Conservation (phyloP, 2,329 filamentous ascomycete species). For the Ascochyta koolunga region DNA sequence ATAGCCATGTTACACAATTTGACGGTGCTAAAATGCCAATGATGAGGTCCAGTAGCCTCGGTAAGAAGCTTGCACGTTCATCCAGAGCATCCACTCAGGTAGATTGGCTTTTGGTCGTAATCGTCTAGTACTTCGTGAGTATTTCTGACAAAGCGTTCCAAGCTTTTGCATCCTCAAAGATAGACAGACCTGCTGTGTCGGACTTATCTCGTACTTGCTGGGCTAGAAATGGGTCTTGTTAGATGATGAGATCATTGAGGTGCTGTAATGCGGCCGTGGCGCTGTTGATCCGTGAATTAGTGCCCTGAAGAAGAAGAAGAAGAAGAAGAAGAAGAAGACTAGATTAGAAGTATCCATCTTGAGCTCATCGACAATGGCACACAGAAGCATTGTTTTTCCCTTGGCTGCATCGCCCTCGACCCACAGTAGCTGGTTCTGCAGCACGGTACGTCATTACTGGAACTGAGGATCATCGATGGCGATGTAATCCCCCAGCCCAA, state of each 20-base stretch:
- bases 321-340: constrained; percentile 41
- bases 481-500: too few relatives aligned
- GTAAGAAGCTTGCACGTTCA: constrained; percentile 11
- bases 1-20: constrained; percentile 10
- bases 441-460: constrained; percentile 27
- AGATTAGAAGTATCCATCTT: constrained; percentile 21
- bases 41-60: constrained; percentile 6
- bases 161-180: constrained; percentile 19
- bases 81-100: constrained; percentile 23
- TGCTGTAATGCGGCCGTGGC: constrained; percentile 52
- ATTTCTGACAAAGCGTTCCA: constrained; percentile 34
- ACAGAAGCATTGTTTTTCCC: constrained; percentile 51
- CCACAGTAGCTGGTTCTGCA: constrained; percentile 44
- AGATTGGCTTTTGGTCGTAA: constrained; percentile 7
- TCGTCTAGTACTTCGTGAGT: constrained; percentile 51
- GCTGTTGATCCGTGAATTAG: constrained; percentile 45
- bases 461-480: constrained; percentile 19
- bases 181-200: neutral
- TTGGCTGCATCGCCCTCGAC: constrained; percentile 31
- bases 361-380: constrained; percentile 37
- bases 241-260: constrained; percentile 51
- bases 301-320: constrained; percentile 49
- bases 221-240: constrained; percentile 21
- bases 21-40: neutral
- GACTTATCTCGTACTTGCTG: constrained; percentile 13